Conservation (phyloP, 2,329 filamentous ascomycete species). For the Aureobasidium sp. region DNA sequence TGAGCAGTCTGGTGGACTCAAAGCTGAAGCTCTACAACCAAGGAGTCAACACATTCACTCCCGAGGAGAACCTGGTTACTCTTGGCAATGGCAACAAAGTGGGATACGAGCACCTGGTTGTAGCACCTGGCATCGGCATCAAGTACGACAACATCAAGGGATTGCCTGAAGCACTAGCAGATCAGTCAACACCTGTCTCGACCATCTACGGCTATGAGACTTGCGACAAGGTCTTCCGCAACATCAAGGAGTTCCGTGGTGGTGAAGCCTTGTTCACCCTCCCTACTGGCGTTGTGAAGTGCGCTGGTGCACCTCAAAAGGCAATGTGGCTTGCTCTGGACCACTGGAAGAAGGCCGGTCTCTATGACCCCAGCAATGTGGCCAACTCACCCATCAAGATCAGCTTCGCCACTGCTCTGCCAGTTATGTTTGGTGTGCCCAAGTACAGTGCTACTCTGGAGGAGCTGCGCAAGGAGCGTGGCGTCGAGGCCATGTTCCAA, state of each 20-base stretch:
- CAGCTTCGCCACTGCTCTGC: constrained; percentile 33
- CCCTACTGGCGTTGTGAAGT: constrained; percentile 34
- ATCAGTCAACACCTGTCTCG: constrained; percentile 30
- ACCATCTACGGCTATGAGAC: constrained; percentile 34
- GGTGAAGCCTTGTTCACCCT: constrained; percentile 35
- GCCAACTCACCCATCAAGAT: constrained; percentile 30
- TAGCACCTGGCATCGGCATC: constrained; percentile 40
- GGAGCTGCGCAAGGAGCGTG: constrained; percentile 30
- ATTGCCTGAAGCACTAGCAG: constrained; percentile 28
- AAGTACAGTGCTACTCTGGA: constrained; percentile 34
- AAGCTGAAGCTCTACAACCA: constrained; percentile 56
- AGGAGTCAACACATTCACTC: constrained; percentile 45
- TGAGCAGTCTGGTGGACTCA: constrained; percentile 49
- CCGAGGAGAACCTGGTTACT: constrained; percentile 51
- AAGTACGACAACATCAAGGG: constrained; percentile 19
- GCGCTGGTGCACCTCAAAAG: constrained; percentile 35
- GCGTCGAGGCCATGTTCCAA: constrained; percentile 33
- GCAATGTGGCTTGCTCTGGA: constrained; percentile 38
- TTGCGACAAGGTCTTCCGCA: constrained; percentile 32
- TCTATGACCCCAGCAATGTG: constrained; percentile 27
- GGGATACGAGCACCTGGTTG: constrained; percentile 58
- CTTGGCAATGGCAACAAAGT: constrained; percentile 51
- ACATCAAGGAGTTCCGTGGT: constrained; percentile 28
- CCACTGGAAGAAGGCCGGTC: constrained; percentile 31
- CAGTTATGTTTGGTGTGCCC: constrained; percentile 35